Evolutionary conservation across 495 filamentous ascomycete genomes (phyloP), one percentile per base, ranked within the genome.

Genomic region (Podospora comata): DNA sequence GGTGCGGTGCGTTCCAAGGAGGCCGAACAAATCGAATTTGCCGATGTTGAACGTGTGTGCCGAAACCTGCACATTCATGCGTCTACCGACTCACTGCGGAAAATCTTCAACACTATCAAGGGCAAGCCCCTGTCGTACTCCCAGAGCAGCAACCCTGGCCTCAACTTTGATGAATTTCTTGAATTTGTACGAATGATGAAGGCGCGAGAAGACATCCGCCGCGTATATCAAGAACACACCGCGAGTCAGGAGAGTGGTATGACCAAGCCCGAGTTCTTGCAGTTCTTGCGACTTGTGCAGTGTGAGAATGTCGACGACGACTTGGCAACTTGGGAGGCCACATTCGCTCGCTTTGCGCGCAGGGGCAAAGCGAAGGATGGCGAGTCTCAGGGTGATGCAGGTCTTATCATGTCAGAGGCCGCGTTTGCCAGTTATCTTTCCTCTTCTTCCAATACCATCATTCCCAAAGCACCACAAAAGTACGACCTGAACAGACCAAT

Each of bases 1-100:
- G 82, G 83, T 2, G 82, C 85, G 48, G 72, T 79, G 26, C 86
- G 85, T 67, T 70, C 81, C 1, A 82, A 85, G 0, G 87, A 88
- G 58, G 88, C 88, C 3, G 91, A 92, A 70, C 84, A 81, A 62
- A 87, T 97, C 48, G 89, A 92, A 64, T 86, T 95, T 59, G 81
- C 81, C 32, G 90, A 90, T 4, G 87, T 97, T 28, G 90, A 92
- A 73, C 87, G 88, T 56, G 84, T 97, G 11, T 97, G 94, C 78
- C 90, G 89, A 70, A 90, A 87, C 68, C 82, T 98, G 58, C 92
- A 97, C 73, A 96, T 99, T 72, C 90, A 97, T 75, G 92, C 90
- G 77, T 90, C 92, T 16, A 85, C 87, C 53, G 85, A 87, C 55
- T 86, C 90, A 72, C 83, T 97, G 26, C 87, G 84, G 48, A 84